These are phyloP conservation scores for Penicillium canariense DNA, from an alignment of 495 filamentous ascomycete species.

Conservation along the genomic window DNA sequence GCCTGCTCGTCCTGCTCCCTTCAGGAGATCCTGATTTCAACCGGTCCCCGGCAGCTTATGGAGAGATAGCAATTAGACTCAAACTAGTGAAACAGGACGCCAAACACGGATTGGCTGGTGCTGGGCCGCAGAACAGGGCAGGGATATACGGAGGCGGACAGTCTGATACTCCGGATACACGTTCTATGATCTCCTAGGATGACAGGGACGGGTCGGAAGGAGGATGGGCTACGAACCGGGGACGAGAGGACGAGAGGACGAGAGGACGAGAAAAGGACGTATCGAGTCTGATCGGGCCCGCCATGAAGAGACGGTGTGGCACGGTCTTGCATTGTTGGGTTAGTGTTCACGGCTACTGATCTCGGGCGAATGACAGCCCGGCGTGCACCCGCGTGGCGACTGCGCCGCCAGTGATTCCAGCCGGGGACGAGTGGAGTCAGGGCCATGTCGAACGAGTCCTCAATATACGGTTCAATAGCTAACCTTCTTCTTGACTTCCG, in stretches of 20 bases:
- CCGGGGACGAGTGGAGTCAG: too few species aligned
- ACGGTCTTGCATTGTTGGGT: not conserved
- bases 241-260: too few species aligned
- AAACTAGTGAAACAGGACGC: not conserved
- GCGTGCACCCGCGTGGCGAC: slow-evolving; percentile 56
- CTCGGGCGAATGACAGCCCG: slow-evolving; percentile 35
- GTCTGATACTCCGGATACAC: too few species aligned
- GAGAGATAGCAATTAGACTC: not conserved
- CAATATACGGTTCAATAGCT: too few species aligned
- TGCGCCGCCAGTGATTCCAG: slow-evolving; percentile 6
- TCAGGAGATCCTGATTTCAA: not conserved
- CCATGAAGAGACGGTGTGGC: slow-evolving; percentile 24
- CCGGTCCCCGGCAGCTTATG: not conserved
- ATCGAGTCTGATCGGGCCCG: not conserved
- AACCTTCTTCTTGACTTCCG: too few species aligned
- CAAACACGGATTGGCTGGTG: too few species aligned
- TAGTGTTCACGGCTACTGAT: not conserved
- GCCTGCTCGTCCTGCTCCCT: not conserved
- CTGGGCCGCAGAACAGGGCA: too few species aligned
- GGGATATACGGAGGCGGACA: not conserved
- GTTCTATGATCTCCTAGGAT: too few species aligned
- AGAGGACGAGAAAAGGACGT: too few species aligned
- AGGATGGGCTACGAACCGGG: too few species aligned
- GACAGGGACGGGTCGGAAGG: too few species aligned
- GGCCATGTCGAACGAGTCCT: too few species aligned